Evolutionary conservation across 257 asterid species (phyloP).

Genomic region (Linderniella brevidens): DNA sequence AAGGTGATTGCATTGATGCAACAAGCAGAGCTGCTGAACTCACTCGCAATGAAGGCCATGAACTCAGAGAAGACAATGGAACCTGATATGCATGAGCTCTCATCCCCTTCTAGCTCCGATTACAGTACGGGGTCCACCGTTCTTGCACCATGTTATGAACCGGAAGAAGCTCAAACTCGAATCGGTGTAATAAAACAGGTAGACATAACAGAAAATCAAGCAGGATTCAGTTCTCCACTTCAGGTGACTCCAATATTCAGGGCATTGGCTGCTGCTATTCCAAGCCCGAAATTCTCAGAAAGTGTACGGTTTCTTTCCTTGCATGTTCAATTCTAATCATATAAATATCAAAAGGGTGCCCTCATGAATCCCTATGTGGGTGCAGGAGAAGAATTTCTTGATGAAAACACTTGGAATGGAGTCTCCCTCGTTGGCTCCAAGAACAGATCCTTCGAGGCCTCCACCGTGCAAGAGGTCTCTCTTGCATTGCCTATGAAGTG

Average conservation of each 20-base stretch:
- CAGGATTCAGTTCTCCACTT: slow-evolving; percentile 62
- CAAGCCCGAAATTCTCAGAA: slow-evolving; percentile 93
- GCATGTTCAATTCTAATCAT: neutral
- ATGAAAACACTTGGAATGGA: slow-evolving; percentile 90
- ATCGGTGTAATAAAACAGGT: slow-evolving; percentile 23
- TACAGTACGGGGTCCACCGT: slow-evolving; percentile 73
- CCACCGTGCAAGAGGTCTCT: slow-evolving; percentile 96
- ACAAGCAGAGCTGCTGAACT: slow-evolving; percentile 86
- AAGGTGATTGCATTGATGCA: slow-evolving; percentile 74
- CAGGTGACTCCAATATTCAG: slow-evolving; percentile 84
- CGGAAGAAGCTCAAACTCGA: slow-evolving; percentile 37
- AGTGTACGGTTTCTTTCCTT: slow-evolving; percentile 51
- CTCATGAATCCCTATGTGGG: slow-evolving; percentile 8
- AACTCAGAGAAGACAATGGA: slow-evolving; percentile 44
- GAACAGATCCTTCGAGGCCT: slow-evolving; percentile 46
- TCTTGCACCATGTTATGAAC: slow-evolving; percentile 21
- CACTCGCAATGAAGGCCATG: slow-evolving; percentile 81
- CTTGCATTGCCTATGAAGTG: slow-evolving; percentile 78
- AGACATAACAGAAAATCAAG: slow-evolving; percentile 19
- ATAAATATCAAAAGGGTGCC: neutral
- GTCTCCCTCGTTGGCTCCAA: slow-evolving; percentile 28
- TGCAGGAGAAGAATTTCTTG: slow-evolving; percentile 94
- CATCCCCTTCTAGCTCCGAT: slow-evolving; percentile 68
- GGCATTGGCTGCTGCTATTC: slow-evolving; percentile 85
- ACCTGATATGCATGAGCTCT: slow-evolving; percentile 38